Evolutionary conservation across 257 asterid genomes (phyloP), one percentile per base, ranked within the genome.

Genomic region (Solanum arcanum): DNA sequence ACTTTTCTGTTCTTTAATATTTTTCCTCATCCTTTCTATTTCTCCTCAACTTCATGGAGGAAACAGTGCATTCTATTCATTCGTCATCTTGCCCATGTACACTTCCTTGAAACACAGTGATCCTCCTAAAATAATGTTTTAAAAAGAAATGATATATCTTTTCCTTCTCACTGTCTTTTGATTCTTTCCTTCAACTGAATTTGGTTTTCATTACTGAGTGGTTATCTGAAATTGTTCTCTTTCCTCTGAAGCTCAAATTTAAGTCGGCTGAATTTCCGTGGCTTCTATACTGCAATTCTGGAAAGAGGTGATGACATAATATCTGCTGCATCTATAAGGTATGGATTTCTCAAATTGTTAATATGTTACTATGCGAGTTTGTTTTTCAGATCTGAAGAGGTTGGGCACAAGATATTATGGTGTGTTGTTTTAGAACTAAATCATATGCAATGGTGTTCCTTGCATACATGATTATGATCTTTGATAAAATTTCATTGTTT

Each of bases 291-390:
- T 11, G 86, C 88, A 77, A 35, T 88, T 47, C 72, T 84, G 85
- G 89, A 88, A 77, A 88, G 80, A 73, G 87, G 87, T 44, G 89
- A 88, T 39, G 87, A 83, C 39, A 74, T 88, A 83, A 84, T 84
- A 35, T 83, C 85, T 84, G 89, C 46, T 49, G 89, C 89, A 84
- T 88, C 90, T 78, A 85, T 88, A 44, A 78, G 90, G 90, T 88
- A 83, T 75, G 73, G 73, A 25, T 83, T 10, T 2, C 41, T 83
- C 87, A 87, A 70, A 25, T 25, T 64, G 80, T 49, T 80, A 52
- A 25, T n/a, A 83, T 70, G 64, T 68, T 27, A 46, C 64, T 6
- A 27, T 41, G 73, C 10, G 35, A 52, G 73, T 68, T 31, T 59
- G 62, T 33, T 52, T 35, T 39, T 70, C 49, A 10, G 9, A 27